Percentiles rank a stretch among this genome's conserved stretches.
phyloP scores from a whole-genome alignment of 2,329 filamentous ascomycete species.

The Ascocoryne sarcoides region DNA sequence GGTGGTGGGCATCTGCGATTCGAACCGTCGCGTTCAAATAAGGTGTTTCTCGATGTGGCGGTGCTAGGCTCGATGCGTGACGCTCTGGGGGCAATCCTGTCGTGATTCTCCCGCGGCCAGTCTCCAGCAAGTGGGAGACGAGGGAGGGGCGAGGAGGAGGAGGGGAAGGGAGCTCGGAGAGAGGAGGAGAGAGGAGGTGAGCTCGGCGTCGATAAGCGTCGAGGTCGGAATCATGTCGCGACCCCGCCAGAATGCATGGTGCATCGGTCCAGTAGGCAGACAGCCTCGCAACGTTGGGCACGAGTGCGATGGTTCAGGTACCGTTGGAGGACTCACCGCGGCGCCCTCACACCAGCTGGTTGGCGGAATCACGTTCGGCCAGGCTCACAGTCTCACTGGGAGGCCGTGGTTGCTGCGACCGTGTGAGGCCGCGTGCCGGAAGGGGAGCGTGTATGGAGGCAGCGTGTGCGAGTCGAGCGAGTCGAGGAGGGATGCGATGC shows the following conservation, averaged over 20 bases:
- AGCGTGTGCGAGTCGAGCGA: too few species aligned
- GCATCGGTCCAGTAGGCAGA: too few species aligned
- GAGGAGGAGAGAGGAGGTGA: neutral
- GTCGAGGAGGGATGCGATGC: too few species aligned
- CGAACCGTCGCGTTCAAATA: slow-evolving; percentile 16
- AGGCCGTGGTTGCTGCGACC: too few species aligned
- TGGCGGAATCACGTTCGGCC: too few species aligned
- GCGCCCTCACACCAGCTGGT: neutral
- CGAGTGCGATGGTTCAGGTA: neutral
- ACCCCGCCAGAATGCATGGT: neutral
- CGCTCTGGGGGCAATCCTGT: slow-evolving; percentile 15
- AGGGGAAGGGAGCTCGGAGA: neutral
- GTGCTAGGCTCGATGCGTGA: slow-evolving; percentile 14
- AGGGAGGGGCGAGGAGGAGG: slow-evolving; percentile 8
- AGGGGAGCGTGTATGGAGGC: too few species aligned
- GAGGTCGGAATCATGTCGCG: slow-evolving; percentile 2
- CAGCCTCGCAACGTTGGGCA: neutral
- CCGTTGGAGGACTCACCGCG: neutral
- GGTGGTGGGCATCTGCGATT: too few species aligned
- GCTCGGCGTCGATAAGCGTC: slow-evolving; percentile 2
- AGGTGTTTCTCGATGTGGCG: slow-evolving; percentile 13
- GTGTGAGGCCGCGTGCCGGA: too few species aligned
- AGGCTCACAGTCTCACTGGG: too few species aligned
- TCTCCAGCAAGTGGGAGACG: slow-evolving; percentile 24
- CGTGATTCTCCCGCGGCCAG: slow-evolving; percentile 16